phyloP scores from a whole-genome alignment of 148 eudicot species.

The Nyssa sinensis region DNA sequence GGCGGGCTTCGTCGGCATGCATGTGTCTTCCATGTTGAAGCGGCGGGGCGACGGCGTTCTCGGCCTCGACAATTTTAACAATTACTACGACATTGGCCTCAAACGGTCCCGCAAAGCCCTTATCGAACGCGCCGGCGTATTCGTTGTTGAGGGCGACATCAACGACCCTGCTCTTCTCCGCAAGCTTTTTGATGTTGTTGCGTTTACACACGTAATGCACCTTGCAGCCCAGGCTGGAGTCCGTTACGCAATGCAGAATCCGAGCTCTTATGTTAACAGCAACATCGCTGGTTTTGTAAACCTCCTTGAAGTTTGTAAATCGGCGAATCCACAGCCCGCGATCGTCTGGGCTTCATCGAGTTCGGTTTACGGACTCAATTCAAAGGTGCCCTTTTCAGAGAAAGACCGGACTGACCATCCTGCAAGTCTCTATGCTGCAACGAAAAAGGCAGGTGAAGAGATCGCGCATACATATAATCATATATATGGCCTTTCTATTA shows the following conservation, averaged over 20 bases:
- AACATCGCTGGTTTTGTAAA: conserved; percentile 67
- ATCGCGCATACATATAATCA: conserved; percentile 75
- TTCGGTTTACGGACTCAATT: conserved; percentile 72
- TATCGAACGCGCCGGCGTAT: conserved; percentile 55
- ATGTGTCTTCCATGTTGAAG: conserved; percentile 51
- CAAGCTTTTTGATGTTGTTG: conserved; percentile 52
- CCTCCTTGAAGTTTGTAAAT: conserved; percentile 57
- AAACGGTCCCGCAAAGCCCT: conserved; percentile 46
- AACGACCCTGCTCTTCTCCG: conserved; percentile 43
- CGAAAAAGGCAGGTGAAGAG: conserved; percentile 80
- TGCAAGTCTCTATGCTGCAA: conserved; percentile 77
- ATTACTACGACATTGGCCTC: conserved; percentile 48
- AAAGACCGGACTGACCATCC: conserved; percentile 67
- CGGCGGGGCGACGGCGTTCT: conserved; percentile 61
- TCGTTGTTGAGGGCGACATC: conserved; percentile 55
- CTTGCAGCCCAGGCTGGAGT: conserved; percentile 85
- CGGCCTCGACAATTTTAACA: conserved; percentile 66
- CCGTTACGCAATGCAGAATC: conserved; percentile 71
- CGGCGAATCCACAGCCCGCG: conserved; percentile 60
- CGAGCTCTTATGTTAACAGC: conserved; percentile 54
- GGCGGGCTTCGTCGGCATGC: conserved; percentile 68
- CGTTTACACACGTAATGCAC: conserved; percentile 64
- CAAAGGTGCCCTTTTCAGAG: conserved; percentile 67
- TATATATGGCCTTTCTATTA: conserved; percentile 61
- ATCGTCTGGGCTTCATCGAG: conserved; percentile 79